Evolutionary conservation across 345 rosid species (phyloP).

Genomic region (Sisymbrium altissimum): DNA sequence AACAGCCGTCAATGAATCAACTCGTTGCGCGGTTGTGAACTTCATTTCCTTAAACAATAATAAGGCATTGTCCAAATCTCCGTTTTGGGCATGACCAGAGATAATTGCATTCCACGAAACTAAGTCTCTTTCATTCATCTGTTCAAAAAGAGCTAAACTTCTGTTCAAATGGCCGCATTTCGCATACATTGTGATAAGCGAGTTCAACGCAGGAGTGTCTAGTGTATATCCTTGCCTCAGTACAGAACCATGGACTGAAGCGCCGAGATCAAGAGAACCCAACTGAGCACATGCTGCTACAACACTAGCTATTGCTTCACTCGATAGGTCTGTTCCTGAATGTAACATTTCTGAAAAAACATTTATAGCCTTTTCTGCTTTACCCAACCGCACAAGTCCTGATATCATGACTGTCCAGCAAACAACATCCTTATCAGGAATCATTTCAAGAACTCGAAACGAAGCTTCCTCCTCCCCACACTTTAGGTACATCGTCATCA

Average conservation of each 20-base stretch:
- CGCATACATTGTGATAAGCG: conserved; percentile 70
- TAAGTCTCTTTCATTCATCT: conserved; percentile 49
- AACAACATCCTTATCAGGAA: conserved; percentile 51
- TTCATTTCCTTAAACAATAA: conserved; percentile 50
- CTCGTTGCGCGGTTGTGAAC: conserved; percentile 32
- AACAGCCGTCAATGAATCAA: conserved; percentile 61
- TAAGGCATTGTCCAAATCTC: conserved; percentile 47
- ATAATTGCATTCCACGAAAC: conserved; percentile 87
- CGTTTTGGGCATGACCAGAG: conserved; percentile 63
- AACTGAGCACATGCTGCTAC: conserved; percentile 69
- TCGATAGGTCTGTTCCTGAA: conserved; percentile 47
- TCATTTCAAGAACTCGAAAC: conserved; percentile 38
- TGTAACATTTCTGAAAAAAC: conserved; percentile 52
- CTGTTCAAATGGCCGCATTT: conserved; percentile 52
- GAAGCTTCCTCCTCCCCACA: conserved; percentile 50
- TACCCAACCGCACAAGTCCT: conserved; percentile 67
- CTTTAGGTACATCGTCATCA: conserved; percentile 67
- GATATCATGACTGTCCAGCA: conserved; percentile 80
- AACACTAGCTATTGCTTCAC: conserved; percentile 54
- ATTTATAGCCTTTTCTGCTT: conserved; percentile 48
- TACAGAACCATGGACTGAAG: conserved; percentile 59
- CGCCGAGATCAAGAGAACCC: conserved; percentile 51
- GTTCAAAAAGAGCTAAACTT: conserved; percentile 51
- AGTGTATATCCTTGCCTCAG: conserved; percentile 44
- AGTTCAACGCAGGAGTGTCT: conserved; percentile 58